Evolutionary conservation across 805 yeast genomes (phyloP).

Genomic region (Candida ortonii): DNA sequence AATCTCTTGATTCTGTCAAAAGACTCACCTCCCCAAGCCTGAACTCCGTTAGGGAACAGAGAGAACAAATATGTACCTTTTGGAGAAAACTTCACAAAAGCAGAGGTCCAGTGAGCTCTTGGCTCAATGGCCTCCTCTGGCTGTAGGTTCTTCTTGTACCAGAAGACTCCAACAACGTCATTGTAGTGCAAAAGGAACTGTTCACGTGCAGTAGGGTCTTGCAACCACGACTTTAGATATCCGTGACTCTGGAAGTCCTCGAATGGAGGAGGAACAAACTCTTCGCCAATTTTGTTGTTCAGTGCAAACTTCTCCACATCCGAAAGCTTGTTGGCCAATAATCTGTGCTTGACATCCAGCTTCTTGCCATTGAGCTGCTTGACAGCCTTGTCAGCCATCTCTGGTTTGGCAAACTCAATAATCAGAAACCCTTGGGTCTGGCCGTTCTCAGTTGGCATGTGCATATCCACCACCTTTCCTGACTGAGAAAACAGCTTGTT

Average conservation of each 20-base stretch:
- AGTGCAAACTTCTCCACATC: slow-evolving; percentile 80
- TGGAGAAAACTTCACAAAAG: slow-evolving; percentile 88
- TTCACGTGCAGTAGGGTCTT: slow-evolving; percentile 85
- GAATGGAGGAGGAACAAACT: slow-evolving; percentile 67
- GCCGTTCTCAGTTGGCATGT: slow-evolving; percentile 78
- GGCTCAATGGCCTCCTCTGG: slow-evolving; percentile 79
- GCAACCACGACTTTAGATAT: slow-evolving; percentile 86
- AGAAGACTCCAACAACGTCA: slow-evolving; percentile 78
- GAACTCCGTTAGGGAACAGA: slow-evolving; percentile 90
- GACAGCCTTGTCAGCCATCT: slow-evolving; percentile 74
- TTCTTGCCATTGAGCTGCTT: slow-evolving; percentile 82
- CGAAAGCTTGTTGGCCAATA: slow-evolving; percentile 74
- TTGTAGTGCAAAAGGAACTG: slow-evolving; percentile 79
- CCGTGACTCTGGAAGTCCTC: slow-evolving; percentile 75
- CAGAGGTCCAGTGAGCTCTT: slow-evolving; percentile 82
- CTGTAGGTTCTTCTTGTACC: slow-evolving; percentile 69
- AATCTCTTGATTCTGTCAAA: slow-evolving; percentile 74
- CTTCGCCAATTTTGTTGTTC: slow-evolving; percentile 57
- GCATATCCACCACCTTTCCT: slow-evolving; percentile 77
- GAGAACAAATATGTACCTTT: slow-evolving; percentile 86
- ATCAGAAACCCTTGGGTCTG: slow-evolving; percentile 84
- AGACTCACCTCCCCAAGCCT: slow-evolving; percentile 90
- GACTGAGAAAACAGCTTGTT: slow-evolving; percentile 73
- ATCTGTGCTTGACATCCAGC: slow-evolving; percentile 88
- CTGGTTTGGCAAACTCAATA: slow-evolving; percentile 70